Evolutionary conservation across 306 rosid species (phyloP).

Genomic region (Vicia villosa): DNA sequence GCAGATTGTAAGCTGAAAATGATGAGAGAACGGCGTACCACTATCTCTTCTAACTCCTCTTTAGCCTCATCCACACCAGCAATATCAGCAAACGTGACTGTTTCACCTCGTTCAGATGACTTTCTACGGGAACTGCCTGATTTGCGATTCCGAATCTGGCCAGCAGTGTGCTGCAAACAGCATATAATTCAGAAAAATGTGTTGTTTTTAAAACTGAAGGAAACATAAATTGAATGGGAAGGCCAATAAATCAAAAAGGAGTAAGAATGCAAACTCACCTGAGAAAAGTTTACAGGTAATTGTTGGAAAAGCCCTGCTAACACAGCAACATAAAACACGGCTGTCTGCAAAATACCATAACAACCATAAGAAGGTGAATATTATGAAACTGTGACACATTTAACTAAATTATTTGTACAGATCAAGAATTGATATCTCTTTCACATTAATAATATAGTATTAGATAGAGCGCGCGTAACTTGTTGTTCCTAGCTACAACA

Average conservation of each 20-base stretch:
- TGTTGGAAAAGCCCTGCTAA: slow-evolving; percentile 86
- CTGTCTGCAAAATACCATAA: slow-evolving; percentile 60
- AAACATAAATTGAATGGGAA: slow-evolving; percentile 21
- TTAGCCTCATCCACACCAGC: slow-evolving; percentile 99
- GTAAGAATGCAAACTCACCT: slow-evolving; percentile 53
- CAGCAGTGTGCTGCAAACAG: slow-evolving; percentile 66
- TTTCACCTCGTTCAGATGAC: slow-evolving; percentile 75
- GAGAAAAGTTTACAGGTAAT: no score
- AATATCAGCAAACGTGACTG: slow-evolving; percentile 85
- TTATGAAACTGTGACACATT: slow-evolving; percentile 5
- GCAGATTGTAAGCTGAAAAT: slow-evolving; percentile 24
- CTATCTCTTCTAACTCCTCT: slow-evolving; percentile 97
- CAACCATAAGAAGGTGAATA: slow-evolving; percentile 15
- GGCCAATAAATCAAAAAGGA: not conserved
- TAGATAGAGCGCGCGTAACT: not conserved
- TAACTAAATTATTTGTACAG: no score
- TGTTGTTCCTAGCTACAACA: not conserved
- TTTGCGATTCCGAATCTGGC: slow-evolving; percentile 84
- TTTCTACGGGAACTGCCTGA: slow-evolving; percentile 74
- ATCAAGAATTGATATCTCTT: no score
- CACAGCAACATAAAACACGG: slow-evolving; percentile 79
- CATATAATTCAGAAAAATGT: slow-evolving; percentile 44
- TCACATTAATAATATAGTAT: no score
- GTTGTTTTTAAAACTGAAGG: slow-evolving; percentile 24
- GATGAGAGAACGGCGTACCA: slow-evolving; percentile 58